phyloP scores from a whole-genome alignment of 2,329 filamentous ascomycete genomes.

The Claviceps pazoutovae region DNA sequence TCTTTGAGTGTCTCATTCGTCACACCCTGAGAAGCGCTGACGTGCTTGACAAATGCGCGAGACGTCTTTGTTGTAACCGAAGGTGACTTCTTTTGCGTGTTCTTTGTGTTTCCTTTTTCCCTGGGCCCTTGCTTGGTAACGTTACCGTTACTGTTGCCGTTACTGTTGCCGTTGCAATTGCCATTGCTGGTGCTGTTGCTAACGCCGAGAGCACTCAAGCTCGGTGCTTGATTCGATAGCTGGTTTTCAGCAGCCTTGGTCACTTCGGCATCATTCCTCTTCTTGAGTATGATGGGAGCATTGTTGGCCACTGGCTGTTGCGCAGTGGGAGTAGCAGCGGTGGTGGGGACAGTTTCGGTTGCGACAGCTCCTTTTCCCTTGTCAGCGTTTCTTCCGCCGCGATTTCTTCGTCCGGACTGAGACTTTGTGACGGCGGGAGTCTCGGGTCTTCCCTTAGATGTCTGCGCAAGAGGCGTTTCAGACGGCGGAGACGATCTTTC shows the following conservation, averaged over 20 bases:
- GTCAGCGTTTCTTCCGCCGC: constrained; percentile 24
- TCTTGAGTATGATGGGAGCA: constrained; percentile 28
- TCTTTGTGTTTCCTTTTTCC: constrained; percentile 11
- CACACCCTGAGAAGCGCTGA: constrained; percentile 80
- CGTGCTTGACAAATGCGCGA: constrained; percentile 67
- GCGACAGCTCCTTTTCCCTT: constrained; percentile 21
- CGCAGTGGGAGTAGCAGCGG: constrained; percentile 7
- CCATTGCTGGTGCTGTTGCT: constrained; percentile 6
- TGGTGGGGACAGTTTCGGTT: constrained; percentile 15
- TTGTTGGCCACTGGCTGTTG: constrained; percentile 14
- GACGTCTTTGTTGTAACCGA: constrained; percentile 30
- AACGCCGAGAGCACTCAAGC: neutral
- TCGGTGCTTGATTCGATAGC: constrained; percentile 1
- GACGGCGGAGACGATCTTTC: constrained; percentile 4
- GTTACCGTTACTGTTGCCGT: neutral
- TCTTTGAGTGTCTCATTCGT: constrained; percentile 68
- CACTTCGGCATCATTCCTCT: constrained; percentile 22
- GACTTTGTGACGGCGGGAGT: constrained; percentile 13
- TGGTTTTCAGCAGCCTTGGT: constrained; percentile 8
- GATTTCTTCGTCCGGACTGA: constrained; percentile 16
- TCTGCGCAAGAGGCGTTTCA: constrained; percentile 8
- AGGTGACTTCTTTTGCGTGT: constrained; percentile 20
- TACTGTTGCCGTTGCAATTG: neutral
- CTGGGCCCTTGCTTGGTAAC: constrained; percentile 7
- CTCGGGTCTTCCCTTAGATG: constrained; percentile 12